phyloP scores from a whole-genome alignment of 306 rosid genomes.

The Cicer yamashitae region DNA sequence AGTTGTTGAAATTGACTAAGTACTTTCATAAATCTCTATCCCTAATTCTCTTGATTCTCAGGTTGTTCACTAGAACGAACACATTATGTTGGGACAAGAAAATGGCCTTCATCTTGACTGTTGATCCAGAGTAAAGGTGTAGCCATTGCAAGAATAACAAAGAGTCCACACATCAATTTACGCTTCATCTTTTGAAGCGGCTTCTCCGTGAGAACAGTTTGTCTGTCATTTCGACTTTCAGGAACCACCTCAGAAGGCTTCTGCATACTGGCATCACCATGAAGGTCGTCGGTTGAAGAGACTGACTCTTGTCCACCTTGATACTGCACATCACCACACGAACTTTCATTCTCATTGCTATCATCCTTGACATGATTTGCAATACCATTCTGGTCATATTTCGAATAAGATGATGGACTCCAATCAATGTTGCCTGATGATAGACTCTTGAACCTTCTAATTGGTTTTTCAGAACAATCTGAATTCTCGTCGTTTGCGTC shows the following conservation, averaged over 20 bases:
- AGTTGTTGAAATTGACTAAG: slow-evolving; percentile 42
- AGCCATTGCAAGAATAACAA: slow-evolving; percentile 56
- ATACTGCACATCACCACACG: slow-evolving; percentile 50
- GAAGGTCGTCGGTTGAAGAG: slow-evolving; percentile 66
- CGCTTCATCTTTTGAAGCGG: slow-evolving; percentile 45
- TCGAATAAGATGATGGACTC: slow-evolving; percentile 57
- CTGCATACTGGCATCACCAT: slow-evolving; percentile 46
- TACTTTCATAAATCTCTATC: slow-evolving; percentile 18
- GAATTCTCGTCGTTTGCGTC: slow-evolving; percentile 56
- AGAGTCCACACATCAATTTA: slow-evolving; percentile 64
- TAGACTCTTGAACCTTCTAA: slow-evolving; percentile 57
- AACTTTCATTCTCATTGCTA: slow-evolving; percentile 49
- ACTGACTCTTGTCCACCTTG: slow-evolving; percentile 70
- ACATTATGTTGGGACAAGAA: slow-evolving; percentile 75
- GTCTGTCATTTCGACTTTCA: slow-evolving; percentile 41
- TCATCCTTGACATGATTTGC: slow-evolving; percentile 42
- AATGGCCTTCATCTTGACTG: slow-evolving; percentile 59
- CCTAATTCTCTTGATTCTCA: slow-evolving; percentile 32
- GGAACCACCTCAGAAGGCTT: slow-evolving; percentile 46
- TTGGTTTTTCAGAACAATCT: slow-evolving; percentile 51
- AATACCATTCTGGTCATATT: slow-evolving; percentile 48
- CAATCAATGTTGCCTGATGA: slow-evolving; percentile 60
- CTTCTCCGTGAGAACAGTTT: slow-evolving; percentile 36
- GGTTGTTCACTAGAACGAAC: slow-evolving; percentile 34
- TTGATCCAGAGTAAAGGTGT: slow-evolving; percentile 63